phyloP scores from a whole-genome alignment of 192 early-diverging fungal species.

The Backusella westeae region DNA sequence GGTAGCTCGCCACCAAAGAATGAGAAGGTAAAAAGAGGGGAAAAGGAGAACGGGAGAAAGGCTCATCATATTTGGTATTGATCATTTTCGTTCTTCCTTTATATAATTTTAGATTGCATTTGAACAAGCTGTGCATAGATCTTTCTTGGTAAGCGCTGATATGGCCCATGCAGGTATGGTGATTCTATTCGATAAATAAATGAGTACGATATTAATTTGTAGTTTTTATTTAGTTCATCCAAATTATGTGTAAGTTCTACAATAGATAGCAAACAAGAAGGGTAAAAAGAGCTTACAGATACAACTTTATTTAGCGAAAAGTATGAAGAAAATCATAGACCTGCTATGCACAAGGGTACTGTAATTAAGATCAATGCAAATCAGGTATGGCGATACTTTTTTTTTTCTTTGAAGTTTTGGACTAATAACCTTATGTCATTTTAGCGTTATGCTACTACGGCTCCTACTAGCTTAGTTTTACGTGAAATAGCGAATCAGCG shows the following conservation, averaged over 20 bases:
- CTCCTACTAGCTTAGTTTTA: slow-evolving; percentile 68
- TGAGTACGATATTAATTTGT: too few species aligned
- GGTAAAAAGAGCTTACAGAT: background rate
- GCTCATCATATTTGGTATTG: background rate
- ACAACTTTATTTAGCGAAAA: slow-evolving; percentile 56
- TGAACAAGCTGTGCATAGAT: slow-evolving; percentile 80
- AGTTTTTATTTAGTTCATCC: slow-evolving; percentile 56
- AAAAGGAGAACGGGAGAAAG: background rate
- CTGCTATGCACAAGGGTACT: slow-evolving; percentile 88
- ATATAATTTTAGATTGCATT: slow-evolving; percentile 27
- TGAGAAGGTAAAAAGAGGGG: background rate
- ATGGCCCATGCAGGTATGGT: slow-evolving; percentile 77
- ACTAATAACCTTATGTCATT: background rate
- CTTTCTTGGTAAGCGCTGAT: slow-evolving; percentile 86
- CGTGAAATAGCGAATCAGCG: slow-evolving; percentile 74
- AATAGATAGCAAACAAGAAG: background rate
- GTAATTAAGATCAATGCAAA: slow-evolving; percentile 98
- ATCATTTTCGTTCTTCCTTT: background rate
- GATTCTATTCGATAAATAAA: too few species aligned
- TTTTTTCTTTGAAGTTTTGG: background rate
- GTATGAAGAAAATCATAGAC: slow-evolving; percentile 92
- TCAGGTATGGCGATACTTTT: slow-evolving; percentile 51
- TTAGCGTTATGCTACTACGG: slow-evolving; percentile 74
- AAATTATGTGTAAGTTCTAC: slow-evolving; percentile 58
- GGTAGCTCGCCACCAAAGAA: slow-evolving; percentile 4